phyloP scores from a whole-genome alignment of 2,329 filamentous ascomycete species.

The Cadophora gregata region DNA sequence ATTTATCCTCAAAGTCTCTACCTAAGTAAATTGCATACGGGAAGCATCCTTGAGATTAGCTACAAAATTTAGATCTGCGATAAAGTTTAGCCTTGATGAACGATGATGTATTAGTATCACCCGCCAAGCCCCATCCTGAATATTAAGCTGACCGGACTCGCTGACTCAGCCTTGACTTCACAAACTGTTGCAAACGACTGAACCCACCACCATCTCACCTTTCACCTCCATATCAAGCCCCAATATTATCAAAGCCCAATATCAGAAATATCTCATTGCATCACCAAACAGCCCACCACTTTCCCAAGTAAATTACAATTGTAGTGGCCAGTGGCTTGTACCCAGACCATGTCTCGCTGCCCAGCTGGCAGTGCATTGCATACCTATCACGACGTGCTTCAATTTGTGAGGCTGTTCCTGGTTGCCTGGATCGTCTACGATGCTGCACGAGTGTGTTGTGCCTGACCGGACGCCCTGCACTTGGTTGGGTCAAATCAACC shows the following conservation, averaged over 20 bases:
- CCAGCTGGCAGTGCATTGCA: slow-evolving; percentile 20
- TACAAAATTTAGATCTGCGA: not conserved
- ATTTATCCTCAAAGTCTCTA: too few relatives aligned
- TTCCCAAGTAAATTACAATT: not conserved
- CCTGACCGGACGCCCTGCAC: slow-evolving; percentile 4
- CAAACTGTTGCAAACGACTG: too few relatives aligned
- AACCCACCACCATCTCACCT: not conserved
- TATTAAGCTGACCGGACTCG: not conserved
- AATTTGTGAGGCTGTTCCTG: not conserved
- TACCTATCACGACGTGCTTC: not conserved
- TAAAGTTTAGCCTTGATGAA: not conserved
- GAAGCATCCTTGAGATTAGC: not conserved
- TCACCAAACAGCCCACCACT: not conserved
- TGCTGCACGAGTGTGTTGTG: slow-evolving; percentile 18
- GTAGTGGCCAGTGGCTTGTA: not conserved
- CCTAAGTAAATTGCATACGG: too few relatives aligned
- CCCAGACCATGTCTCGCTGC: slow-evolving; percentile 8
- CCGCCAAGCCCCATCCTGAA: not conserved
- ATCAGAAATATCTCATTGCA: not conserved
- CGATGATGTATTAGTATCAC: not conserved
- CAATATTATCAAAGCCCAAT: not conserved
- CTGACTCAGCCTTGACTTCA: slow-evolving; percentile 1
- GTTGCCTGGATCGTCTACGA: not conserved
- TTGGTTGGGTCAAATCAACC: not conserved
- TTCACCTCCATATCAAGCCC: not conserved